Conservation (phyloP, 352 stramenopile genomes). For the Globisporangium spinosum region DNA sequence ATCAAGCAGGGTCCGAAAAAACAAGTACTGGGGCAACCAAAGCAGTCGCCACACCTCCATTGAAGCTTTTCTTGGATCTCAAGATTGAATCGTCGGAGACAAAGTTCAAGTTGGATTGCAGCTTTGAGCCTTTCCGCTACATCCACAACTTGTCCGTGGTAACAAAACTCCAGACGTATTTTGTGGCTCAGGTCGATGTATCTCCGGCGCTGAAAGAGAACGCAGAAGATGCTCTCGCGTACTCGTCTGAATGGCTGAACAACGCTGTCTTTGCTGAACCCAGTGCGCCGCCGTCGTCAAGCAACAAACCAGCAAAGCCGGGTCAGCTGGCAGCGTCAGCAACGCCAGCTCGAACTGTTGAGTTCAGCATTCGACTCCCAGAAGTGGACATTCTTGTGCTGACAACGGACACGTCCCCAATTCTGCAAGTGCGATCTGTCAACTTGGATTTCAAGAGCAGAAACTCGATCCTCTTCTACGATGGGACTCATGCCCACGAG, state of each 20-base stretch:
- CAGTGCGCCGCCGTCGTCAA: background rate
- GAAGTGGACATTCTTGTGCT: conserved; percentile 64
- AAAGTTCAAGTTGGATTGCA: conserved; percentile 53
- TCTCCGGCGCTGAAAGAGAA: conserved; percentile 45
- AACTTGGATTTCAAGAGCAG: conserved; percentile 52
- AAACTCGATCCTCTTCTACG: conserved; percentile 56
- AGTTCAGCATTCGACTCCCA: conserved; percentile 54
- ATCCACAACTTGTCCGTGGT: conserved; percentile 68
- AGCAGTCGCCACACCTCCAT: conserved; percentile 7
- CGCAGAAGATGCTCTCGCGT: conserved; percentile 45
- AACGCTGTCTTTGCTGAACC: conserved; percentile 39
- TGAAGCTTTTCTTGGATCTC: conserved; percentile 42
- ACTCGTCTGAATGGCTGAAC: conserved; percentile 51
- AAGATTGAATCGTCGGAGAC: conserved; percentile 54
- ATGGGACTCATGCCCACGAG: conserved; percentile 20
- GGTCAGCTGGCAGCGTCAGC: background rate
- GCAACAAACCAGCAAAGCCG: background rate
- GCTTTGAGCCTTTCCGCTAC: conserved; percentile 60
- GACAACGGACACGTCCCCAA: conserved; percentile 56
- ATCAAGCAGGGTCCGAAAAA: background rate
- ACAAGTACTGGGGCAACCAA: background rate
- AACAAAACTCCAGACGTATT: conserved; percentile 64
- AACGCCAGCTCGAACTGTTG: conserved; percentile 24
- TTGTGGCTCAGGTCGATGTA: conserved; percentile 48
- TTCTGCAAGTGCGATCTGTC: conserved; percentile 54